phyloP scores from a whole-genome alignment of 2,329 filamentous ascomycete species.

The Tolypocladium capitatum region DNA sequence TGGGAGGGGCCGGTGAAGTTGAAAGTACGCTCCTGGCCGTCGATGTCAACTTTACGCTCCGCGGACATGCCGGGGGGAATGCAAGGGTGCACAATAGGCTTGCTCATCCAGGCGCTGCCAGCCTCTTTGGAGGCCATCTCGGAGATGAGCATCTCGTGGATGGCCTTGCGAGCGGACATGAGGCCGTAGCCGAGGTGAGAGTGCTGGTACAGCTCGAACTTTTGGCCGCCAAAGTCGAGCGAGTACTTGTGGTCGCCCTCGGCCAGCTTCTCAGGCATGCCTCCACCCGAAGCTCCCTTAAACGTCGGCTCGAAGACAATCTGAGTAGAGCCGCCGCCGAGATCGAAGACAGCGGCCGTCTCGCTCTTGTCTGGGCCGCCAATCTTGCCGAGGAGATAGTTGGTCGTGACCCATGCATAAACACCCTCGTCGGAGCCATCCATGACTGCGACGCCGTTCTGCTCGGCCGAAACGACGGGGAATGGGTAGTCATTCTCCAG shows the following conservation, averaged over 20 bases:
- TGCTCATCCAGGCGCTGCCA: slow-evolving; percentile 53
- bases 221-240: slow-evolving; percentile 75
- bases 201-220: slow-evolving; percentile 93
- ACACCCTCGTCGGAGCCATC: slow-evolving; percentile 94
- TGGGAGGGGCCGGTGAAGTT: slow-evolving; percentile 78
- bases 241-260: slow-evolving; percentile 94
- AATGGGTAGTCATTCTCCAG: slow-evolving; percentile 88
- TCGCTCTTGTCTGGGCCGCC: slow-evolving; percentile 79
- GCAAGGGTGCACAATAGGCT: slow-evolving; percentile 71
- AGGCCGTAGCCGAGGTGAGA: slow-evolving; percentile 94
- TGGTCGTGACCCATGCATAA: slow-evolving; percentile 97
- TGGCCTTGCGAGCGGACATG: slow-evolving; percentile 82
- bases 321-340: slow-evolving; percentile 93
- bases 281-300: slow-evolving; percentile 55
- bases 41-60: slow-evolving; percentile 59
- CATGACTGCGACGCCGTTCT: slow-evolving; percentile 91
- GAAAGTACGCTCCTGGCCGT: slow-evolving; percentile 50
- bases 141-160: slow-evolving; percentile 65
- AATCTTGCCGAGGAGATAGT: slow-evolving; percentile 97
- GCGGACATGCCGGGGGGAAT: slow-evolving; percentile 69
- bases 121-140: slow-evolving; percentile 51
- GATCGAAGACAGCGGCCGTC: slow-evolving; percentile 89
- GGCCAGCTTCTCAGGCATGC: slow-evolving; percentile 72
- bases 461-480: slow-evolving; percentile 74
- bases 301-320: slow-evolving; percentile 98